Evolutionary conservation across 257 asterid genomes (phyloP).

Genomic region (Hygrophila difformis): DNA sequence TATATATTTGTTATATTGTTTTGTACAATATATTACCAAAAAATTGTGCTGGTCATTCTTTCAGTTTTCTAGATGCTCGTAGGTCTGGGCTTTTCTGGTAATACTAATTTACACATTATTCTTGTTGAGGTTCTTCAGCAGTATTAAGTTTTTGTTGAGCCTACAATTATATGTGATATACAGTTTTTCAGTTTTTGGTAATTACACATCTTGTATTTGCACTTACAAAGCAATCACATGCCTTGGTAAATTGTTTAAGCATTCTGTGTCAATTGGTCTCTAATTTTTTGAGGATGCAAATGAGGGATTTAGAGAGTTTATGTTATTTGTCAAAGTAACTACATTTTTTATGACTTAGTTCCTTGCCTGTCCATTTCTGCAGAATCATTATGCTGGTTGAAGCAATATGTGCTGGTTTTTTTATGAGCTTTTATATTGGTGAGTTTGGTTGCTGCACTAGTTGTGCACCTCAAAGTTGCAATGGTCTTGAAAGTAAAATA

Average conservation of each 20-base stretch:
- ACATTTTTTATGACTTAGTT: constrained; percentile 22
- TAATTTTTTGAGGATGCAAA: constrained; percentile 4
- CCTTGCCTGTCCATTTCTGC: constrained; percentile 31
- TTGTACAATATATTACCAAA: too few species aligned
- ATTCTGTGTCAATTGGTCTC: constrained; percentile 10
- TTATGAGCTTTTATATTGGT: constrained; percentile 80
- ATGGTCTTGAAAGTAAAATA: constrained; percentile 10
- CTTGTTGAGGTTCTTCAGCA: constrained; percentile 6
- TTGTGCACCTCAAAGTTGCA: constrained; percentile 12
- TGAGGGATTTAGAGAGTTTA: constrained; percentile 8
- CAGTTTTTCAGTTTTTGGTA: neutral
- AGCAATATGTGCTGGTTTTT: constrained; percentile 80
- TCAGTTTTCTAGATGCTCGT: too few species aligned
- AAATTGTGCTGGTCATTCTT: too few species aligned
- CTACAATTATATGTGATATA: constrained; percentile 1
- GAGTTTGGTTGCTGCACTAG: constrained; percentile 29
- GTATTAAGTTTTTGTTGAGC: constrained; percentile 4
- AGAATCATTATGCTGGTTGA: constrained; percentile 85
- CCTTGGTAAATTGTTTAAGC: neutral
- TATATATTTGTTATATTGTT: too few species aligned
- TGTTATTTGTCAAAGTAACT: constrained; percentile 1
- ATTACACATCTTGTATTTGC: neutral
- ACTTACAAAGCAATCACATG: constrained; percentile 10
- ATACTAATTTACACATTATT: too few species aligned
- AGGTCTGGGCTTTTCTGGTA: too few species aligned